Evolutionary conservation across 345 rosid genomes (phyloP), one percentile per base, ranked within the genome.

Genomic region (Euphorbia peplus): DNA sequence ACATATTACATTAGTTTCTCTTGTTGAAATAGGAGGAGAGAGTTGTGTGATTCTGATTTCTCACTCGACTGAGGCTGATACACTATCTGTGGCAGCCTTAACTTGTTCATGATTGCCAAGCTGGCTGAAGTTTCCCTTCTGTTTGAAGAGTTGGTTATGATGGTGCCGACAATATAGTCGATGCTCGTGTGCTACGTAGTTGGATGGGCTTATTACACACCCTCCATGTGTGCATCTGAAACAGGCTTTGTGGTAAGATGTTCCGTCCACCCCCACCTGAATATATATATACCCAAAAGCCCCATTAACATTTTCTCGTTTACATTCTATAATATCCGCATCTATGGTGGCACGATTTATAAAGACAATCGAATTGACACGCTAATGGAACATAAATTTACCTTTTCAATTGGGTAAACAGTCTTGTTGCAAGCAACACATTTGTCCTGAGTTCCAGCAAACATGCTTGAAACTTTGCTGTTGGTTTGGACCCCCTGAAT

Each of bases 391-490:
- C 22, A 6, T n/a, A n/a, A n/a, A n/a, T 18, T 68, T 78, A 86
- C 91, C 95, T 81, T 85, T 79, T 89, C 95, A 48, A 87, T 62
- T 0, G 91, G 95, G 69, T 89, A 89, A 53, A 89, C 91, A 60
- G 91, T 89, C 76, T 84, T 89, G 73, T 81, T 87, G 83, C 91
- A 89, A 57, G 90, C 83, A 41, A 85, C 80, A 48, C 95, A 89
- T 76, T 89, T 87, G 25, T 89, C 95, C 70, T 87, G 95, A 64
- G 91, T 89, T 67, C 95, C 95, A 21, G 88, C 87, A 76, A 89
- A 89, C 84, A 82, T 63, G 44, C 84, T 83, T 13, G 86, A 83
- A 77, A 89, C 82, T 77, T 64, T 87, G 84, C 82, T 89, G 73
- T 80, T 88, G 70, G 75, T 73, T 13, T 63, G 73, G 52, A 79